Evolutionary conservation across 2,329 filamentous ascomycete species (phyloP), one percentile per base, ranked within the genome.

Genomic region (Aspergillus alliaceus): DNA sequence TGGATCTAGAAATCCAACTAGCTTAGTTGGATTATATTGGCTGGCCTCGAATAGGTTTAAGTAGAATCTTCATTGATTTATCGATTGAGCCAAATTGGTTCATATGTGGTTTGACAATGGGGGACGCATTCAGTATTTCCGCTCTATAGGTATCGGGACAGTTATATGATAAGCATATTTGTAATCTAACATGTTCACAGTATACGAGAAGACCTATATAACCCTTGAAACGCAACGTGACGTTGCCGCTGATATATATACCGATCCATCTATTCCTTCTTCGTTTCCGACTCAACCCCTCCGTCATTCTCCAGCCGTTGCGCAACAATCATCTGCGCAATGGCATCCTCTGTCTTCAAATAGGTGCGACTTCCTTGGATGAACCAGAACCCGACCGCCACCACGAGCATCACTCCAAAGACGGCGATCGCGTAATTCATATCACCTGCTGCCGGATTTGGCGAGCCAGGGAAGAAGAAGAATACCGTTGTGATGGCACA

Each of bases 361-460:
- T 79, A 68, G 54, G 76, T 70, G 34, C 67, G 62, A 3, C 75
- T 71, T 1, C 82, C 82, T 59, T 78, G 76, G 25, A 81, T 15
- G 32, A 82, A 68, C 81, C 82, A 84, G 59, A 84, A 84, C 0
- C 67, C 74, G 0, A 82, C 51, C 0, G 80, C 74, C 7, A 84
- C 71, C 3, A 83, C 70, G 35, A 84, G 60, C 81, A 84, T 82
- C 20, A 84, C 75, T 0, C 80, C 82, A 61, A 84, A 84, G 3
- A 84, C 82, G 1, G 79, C 82, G 61, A 84, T 83, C 6, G 82
- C 82, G 64, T 79, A 84, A 65, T 84, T 84, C 82, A 84, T 84
- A 59, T 84, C 80, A 15, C 71, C 69, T 0, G 73, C 65, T 0
- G 73, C 59, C 0, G 82, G 81, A 51, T 76, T 75, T 0, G 81